A percentile compares a stretch with the other conserved stretches of the same genome.
These are phyloP conservation scores for Alopecurus myosuroides DNA, from an alignment of 176 grass and related monocot genomes.

Conservation along the genomic window DNA sequence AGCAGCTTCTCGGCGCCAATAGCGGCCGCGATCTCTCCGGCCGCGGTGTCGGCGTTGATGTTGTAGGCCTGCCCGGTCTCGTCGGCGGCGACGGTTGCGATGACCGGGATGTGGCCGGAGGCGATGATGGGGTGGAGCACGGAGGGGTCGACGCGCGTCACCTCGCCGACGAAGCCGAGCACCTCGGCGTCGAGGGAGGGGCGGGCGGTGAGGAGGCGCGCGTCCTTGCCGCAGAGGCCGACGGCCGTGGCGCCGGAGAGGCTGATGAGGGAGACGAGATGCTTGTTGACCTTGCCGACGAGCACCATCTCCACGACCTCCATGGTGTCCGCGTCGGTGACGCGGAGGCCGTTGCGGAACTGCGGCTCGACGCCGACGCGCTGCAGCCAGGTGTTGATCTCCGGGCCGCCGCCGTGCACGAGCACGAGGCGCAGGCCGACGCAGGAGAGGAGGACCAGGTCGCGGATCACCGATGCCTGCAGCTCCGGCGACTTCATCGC, in stretches of 20 bases:
- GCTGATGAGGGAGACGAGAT: conserved; percentile 80
- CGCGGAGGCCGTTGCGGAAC: conserved; percentile 73
- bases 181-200: conserved; percentile 44
- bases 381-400: conserved; percentile 73
- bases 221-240: conserved; percentile 77
- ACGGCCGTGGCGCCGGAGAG: conserved; percentile 60
- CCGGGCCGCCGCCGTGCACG: conserved; percentile 71
- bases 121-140: conserved; percentile 55
- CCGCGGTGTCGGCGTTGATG: conserved; percentile 81
- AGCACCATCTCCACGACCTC: conserved; percentile 89
- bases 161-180: conserved; percentile 75
- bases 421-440: conserved; percentile 72
- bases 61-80: conserved; percentile 75
- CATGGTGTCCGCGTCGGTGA: conserved; percentile 73
- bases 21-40: conserved; percentile 68
- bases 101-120: conserved; percentile 78
- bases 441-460: conserved; percentile 80
- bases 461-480: conserved; percentile 64
- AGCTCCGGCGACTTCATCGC: conserved; percentile 72
- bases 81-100: conserved; percentile 79
- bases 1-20: conserved; percentile 82
- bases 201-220: conserved; percentile 58
- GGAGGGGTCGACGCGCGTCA: conserved; percentile 54
- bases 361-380: conserved; percentile 47
- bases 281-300: conserved; percentile 85